Evolutionary conservation across 164 flowering plant species (phyloP), one percentile per base, ranked within the genome.

Genomic region (Liquidambar formosana): DNA sequence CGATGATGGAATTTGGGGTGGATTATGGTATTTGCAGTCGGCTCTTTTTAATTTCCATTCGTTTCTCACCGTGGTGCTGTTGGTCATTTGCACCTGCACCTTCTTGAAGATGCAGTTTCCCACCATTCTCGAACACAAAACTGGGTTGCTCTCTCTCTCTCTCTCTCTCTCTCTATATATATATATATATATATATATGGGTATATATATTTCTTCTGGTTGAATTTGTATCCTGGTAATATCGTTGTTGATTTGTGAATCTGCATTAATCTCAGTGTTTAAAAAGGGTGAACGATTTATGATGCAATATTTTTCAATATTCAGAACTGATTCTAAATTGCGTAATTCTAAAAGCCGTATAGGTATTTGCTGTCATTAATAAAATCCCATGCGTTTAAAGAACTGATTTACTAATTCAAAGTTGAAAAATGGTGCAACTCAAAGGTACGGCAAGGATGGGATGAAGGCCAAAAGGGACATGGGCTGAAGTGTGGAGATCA

Each of bases 21-120:
- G 60, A 12, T 21, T 57, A 23, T 22, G 27, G 11, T 56, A 5
- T 47, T 22, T 5, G 61, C 53, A 67, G 62, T 67, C 70, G 52
- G 70, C 62, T 10, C 52, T 67, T 41, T 67, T 67, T 47, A 67
- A 67, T 19, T 67, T 67, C 61, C 70, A 67, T 67, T 67, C 70
- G 4, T 67, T 67, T 45, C 41, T 67, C 19, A 67, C 62, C 53
- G 70, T 67, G 13, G 70, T 67, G 48, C 41, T 67, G 33, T 48
- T 67, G 70, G 52, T 21, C 4, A 67, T 67, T 27, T 67, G 70
- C 47, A 57, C 70, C 0, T 66, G 70, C 70, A 67, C 69, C 13
- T 66, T 19, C 33, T 22, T 67, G 38, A 67, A 57, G 62, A 67
- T 67, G 51, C 62, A 67, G n/a, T 67, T 67, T 57, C 70, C 70